These are phyloP conservation scores for Fusarium tanahbumbuense DNA, from an alignment of 2,329 filamentous ascomycete species.

Conservation along the genomic window DNA sequence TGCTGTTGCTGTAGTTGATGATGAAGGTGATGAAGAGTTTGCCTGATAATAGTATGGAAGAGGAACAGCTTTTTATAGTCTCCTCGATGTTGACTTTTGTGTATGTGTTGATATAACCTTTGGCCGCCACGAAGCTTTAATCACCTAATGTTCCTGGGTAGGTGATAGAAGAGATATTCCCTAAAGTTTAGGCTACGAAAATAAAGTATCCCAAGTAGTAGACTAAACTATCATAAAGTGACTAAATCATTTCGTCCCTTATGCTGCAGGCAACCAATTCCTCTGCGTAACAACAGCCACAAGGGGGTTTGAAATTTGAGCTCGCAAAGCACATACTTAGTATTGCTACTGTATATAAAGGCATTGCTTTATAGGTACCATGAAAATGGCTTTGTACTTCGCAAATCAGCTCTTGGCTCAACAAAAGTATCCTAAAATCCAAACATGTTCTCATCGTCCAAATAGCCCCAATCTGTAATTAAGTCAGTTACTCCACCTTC, in stretches of 20 bases:
- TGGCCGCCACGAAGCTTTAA: background rate
- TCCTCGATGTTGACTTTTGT: fast-evolving
- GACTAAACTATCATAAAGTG: background rate
- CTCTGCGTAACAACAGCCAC: background rate
- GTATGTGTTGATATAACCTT: background rate
- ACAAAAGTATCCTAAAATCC: background rate
- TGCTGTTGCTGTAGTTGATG: background rate
- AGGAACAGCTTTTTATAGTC: background rate
- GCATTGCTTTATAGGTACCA: no score
- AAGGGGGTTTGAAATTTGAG: background rate
- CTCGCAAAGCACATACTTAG: background rate
- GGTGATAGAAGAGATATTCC: background rate
- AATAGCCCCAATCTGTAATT: background rate
- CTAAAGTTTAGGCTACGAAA: background rate
- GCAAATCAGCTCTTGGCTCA: no score
- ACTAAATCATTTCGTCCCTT: background rate
- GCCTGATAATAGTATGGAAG: background rate
- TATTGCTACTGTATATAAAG: no score
- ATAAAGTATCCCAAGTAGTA: background rate
- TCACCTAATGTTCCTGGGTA: background rate
- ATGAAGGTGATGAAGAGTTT: background rate
- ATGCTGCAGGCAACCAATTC: background rate
- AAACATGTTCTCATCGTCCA: background rate
- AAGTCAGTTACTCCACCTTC: background rate
- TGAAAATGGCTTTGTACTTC: no score